Evolutionary conservation across 192 early-diverging fungal genomes (phyloP).

Genomic region (Backusella liffmaniae): DNA sequence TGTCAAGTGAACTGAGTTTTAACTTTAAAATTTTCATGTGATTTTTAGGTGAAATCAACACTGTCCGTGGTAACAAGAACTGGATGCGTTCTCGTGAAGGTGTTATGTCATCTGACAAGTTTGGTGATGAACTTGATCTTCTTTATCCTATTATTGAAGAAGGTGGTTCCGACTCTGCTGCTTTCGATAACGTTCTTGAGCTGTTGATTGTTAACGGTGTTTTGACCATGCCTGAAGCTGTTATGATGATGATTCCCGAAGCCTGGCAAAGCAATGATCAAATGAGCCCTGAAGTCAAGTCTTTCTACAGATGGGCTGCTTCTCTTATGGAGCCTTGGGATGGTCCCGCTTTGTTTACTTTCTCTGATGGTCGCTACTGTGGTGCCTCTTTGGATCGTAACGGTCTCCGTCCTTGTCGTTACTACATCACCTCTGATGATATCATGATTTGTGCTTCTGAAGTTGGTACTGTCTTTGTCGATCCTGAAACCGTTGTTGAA

Average conservation of each 20-base stretch:
- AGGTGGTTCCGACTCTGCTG: constrained; percentile 94
- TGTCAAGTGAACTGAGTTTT: not conserved
- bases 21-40: not conserved
- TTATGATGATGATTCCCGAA: constrained; percentile 99
- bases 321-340: constrained; percentile 99
- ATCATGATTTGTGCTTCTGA: constrained; percentile 98
- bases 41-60: constrained; percentile 91
- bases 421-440: constrained; percentile 89
- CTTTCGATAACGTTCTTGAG: constrained; percentile 97
- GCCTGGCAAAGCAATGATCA: constrained; percentile 91
- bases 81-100: constrained; percentile 99
- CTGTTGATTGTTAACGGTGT: constrained; percentile 90
- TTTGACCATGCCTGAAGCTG: constrained; percentile 88
- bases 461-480: constrained; percentile 87
- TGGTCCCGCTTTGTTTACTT: constrained; percentile 96
- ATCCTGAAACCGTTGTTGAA: constrained; percentile 71
- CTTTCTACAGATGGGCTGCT: constrained; percentile 98
- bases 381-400: constrained; percentile 99
- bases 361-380: constrained; percentile 95
- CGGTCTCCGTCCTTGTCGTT: constrained; percentile 96
- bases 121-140: constrained; percentile 73
- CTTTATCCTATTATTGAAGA: constrained; percentile 95
- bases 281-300: constrained; percentile 85
- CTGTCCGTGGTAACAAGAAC: constrained; percentile 98
- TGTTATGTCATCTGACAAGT: constrained; percentile 81